These are phyloP conservation scores for Phytophthora palmivora DNA, from an alignment of 352 stramenopile species.

Conservation along the genomic window DNA sequence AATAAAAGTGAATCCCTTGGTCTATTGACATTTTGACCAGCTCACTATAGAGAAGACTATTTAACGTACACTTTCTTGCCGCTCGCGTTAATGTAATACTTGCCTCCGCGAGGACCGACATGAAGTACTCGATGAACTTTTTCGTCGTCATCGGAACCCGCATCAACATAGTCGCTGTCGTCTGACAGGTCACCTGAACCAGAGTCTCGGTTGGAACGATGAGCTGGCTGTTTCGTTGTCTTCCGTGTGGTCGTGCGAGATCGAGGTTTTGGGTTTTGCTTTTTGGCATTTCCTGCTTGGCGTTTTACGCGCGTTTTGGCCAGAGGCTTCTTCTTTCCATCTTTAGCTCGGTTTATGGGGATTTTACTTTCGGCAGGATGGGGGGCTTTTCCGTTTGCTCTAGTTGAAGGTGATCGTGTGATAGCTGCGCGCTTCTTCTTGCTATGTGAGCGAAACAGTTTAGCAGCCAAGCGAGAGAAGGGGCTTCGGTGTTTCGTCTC, in stretches of 20 bases:
- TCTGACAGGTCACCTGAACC: conserved; percentile 9
- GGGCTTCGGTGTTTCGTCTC: conserved; percentile 32
- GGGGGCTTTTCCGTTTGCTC: background rate
- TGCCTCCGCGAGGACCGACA: conserved; percentile 39
- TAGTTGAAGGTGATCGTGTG: conserved; percentile 5
- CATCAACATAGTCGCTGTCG: conserved; percentile 32
- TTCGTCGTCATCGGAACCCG: conserved; percentile 2
- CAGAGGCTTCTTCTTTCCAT: conserved; percentile 10
- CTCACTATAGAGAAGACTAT: no score
- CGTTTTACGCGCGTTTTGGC: conserved; percentile 10
- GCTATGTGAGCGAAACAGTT: conserved; percentile 36
- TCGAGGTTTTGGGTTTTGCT: conserved; percentile 11
- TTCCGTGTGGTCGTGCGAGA: conserved; percentile 11
- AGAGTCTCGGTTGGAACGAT: conserved; percentile 12
- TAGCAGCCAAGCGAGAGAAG: conserved; percentile 43
- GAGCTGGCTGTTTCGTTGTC: background rate
- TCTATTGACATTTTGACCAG: no score
- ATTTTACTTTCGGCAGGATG: conserved; percentile 2
- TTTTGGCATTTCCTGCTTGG: conserved; percentile 6
- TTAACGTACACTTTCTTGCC: conserved; percentile 45
- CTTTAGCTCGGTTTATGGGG: conserved; percentile 11
- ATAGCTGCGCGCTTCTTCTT: conserved; percentile 26
- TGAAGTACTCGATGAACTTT: conserved; percentile 12
- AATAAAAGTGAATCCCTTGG: no score
- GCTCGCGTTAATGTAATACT: conserved; percentile 35